A percentile compares a stretch with the other conserved stretches of the same genome.
phyloP scores from a whole-genome alignment of 2,329 filamentous ascomycete species.

The Fonsecaea pugnacius region DNA sequence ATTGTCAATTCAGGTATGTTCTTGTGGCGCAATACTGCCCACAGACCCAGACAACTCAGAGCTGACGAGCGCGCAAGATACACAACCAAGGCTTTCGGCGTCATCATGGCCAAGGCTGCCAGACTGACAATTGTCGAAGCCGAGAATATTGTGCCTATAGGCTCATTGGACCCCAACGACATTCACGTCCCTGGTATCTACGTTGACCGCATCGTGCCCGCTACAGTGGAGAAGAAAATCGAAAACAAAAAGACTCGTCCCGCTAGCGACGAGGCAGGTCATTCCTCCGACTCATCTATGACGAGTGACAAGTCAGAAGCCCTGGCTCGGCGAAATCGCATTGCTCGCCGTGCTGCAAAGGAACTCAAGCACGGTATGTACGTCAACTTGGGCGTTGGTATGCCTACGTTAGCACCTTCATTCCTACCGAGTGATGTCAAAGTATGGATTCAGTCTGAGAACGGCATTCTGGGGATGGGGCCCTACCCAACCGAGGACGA shows the following conservation, averaged over 20 bases:
- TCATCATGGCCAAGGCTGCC: constrained; percentile 81
- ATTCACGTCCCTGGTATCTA: constrained; percentile 82
- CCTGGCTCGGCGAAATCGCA: constrained; percentile 66
- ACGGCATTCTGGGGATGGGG: constrained; percentile 82
- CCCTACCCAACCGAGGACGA: constrained; percentile 74
- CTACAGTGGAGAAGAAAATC: constrained; percentile 71
- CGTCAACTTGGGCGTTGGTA: constrained; percentile 80
- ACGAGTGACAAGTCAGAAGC: constrained; percentile 49
- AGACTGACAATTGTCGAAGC: constrained; percentile 80
- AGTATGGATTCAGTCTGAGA: constrained; percentile 86
- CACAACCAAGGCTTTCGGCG: constrained; percentile 75
- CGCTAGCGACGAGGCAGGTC: constrained; percentile 44
- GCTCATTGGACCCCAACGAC: constrained; percentile 72
- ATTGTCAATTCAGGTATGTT: constrained; percentile 70
- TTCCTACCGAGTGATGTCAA: constrained; percentile 70
- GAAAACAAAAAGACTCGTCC: constrained; percentile 68
- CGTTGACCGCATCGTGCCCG: constrained; percentile 78
- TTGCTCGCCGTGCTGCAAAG: constrained; percentile 75
- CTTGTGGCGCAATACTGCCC: not conserved
- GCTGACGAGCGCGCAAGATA: constrained; percentile 41
- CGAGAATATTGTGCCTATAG: constrained; percentile 77
- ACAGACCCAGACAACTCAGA: not conserved
- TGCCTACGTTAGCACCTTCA: constrained; percentile 81
- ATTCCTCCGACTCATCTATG: constrained; percentile 37
- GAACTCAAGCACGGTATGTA: constrained; percentile 81